A percentile compares a stretch with the other conserved stretches of the same genome.
phyloP scores from a whole-genome alignment of 192 early-diverging fungal genomes.

The Coemansia sp. region DNA sequence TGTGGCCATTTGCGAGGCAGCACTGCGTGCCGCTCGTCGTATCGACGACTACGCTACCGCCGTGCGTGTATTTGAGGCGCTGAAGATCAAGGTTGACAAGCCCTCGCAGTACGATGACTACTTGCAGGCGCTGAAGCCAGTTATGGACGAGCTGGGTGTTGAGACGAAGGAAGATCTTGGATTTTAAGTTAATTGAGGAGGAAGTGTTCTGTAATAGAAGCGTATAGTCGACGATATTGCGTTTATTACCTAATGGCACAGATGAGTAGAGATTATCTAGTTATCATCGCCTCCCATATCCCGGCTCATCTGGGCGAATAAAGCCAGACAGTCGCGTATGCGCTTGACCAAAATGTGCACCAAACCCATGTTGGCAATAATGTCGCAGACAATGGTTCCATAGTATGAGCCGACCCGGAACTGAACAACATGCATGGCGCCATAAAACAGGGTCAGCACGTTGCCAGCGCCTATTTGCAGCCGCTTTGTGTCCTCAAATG shows the following conservation, averaged over 20 bases:
- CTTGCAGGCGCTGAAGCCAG: slow-evolving; percentile 80
- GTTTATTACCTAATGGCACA: too few relatives aligned
- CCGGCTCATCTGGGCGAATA: slow-evolving; percentile 32
- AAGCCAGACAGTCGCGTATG: slow-evolving; percentile 33
- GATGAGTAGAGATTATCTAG: neutral
- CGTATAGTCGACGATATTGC: slow-evolving; percentile 3
- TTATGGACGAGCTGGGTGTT: slow-evolving; percentile 85
- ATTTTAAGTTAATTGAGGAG: slow-evolving; percentile 41
- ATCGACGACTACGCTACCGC: slow-evolving; percentile 94
- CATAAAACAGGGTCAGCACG: slow-evolving; percentile 45
- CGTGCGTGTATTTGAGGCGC: slow-evolving; percentile 90
- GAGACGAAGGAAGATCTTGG: slow-evolving; percentile 87
- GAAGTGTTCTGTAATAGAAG: slow-evolving; percentile 10
- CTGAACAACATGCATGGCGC: slow-evolving; percentile 47
- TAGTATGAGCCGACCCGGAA: slow-evolving; percentile 53
- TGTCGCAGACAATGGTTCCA: slow-evolving; percentile 49
- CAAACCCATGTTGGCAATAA: slow-evolving; percentile 43
- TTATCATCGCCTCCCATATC: slow-evolving; percentile 3
- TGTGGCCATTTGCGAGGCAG: slow-evolving; percentile 84
- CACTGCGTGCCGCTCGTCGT: slow-evolving; percentile 85
- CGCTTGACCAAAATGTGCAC: slow-evolving; percentile 47
- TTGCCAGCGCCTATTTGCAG: slow-evolving; percentile 43
- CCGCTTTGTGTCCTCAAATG: slow-evolving; percentile 48
- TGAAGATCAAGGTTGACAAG: slow-evolving; percentile 87
- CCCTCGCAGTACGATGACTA: slow-evolving; percentile 87